Percentiles rank a stretch among this genome's conserved stretches.
Evolutionary conservation across 208 protist species (phyloP).

Genomic region (Trypanosomatidae sp.): DNA sequence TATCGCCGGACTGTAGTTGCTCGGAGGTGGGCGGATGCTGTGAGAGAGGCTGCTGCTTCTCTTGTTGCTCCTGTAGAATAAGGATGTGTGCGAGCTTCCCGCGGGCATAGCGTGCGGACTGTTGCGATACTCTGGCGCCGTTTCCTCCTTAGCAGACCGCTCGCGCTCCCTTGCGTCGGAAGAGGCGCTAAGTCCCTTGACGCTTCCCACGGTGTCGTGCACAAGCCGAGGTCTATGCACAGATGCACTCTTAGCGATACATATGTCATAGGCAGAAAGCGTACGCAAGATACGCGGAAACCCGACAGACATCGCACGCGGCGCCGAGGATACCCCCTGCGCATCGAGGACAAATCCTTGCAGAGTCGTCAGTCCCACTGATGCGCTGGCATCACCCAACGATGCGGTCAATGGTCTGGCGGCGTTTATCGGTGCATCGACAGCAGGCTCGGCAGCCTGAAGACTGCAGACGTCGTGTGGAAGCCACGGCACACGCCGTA

Average conservation of each 20-base stretch:
- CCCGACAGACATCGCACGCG: not conserved
- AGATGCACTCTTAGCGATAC: not conserved
- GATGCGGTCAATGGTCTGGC: not conserved
- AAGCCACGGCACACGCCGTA: constrained; percentile 7
- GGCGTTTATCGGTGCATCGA: not conserved
- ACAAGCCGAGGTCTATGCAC: not conserved
- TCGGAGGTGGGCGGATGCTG: constrained; percentile 14
- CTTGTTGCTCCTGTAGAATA: constrained; percentile 2
- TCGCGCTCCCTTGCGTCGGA: not conserved
- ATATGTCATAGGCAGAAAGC: constrained; percentile 14
- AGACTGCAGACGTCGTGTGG: not conserved
- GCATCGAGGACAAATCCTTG: constrained; percentile 14
- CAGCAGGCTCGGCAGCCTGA: not conserved
- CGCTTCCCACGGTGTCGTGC: not conserved
- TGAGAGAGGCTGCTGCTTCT: constrained; percentile 14
- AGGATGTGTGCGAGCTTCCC: constrained; percentile 7
- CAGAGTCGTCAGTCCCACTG: not conserved
- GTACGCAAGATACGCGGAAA: constrained; percentile 15
- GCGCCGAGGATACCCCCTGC: not conserved
- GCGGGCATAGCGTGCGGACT: not conserved
- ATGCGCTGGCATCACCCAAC: not conserved
- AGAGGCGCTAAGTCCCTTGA: not conserved
- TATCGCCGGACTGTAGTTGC: constrained; percentile 10
- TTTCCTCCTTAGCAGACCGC: not conserved
- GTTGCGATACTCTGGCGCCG: too few species aligned